Base-by-base conservation (phyloP, 2,329 filamentous ascomycete genomes). In the Furcasterigmium furcatum region DNA sequence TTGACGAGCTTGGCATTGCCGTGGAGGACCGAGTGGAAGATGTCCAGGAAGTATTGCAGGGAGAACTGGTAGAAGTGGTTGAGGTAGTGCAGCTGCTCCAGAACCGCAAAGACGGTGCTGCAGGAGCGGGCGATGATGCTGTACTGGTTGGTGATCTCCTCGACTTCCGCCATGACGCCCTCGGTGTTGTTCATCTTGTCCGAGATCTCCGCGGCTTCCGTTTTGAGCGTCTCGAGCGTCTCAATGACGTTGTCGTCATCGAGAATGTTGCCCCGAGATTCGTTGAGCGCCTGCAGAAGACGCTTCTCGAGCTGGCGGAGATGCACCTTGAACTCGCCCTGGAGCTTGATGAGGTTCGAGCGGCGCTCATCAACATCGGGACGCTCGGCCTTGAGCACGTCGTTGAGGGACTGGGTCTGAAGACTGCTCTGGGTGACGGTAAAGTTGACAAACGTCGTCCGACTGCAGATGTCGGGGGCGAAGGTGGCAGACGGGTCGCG, bases 11-110 rank as follows among this genome's bases (percentile, higher is more conserved):
- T 83, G 58, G 85, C 84, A 66, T 95, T 95, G 47, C 82, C 79
- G 55, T 87, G 87, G 32, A 99, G 77, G 8, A 99, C 94, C 6
- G 87, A 83, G 62, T 95, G 88, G 79, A 99, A 99, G 56, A 99
- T 99, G 63, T 96, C 88, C 45, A 96, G 80, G 71, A 99, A 99
- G 70, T 96, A 99, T 66, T 96, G 91, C 48, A 99, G 78, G 30
- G 94, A 99, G 76, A 99, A 99, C 64, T 97, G 95, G 68, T 99
- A 99, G 71, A 97, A 97, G 74, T 97, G 94, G 66, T 99, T 96
- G 64, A 99, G 85, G 62, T 96, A 95, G 67, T 97, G 92, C 47
- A 99, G 80, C 66, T 99, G 92, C 70, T 99, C 95, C 50, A 99
- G 76, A 13, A 99, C 88, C 25, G 95, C 91, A 64, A 97, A 99